Evolutionary conservation across 768 basidiomycete species (phyloP), one percentile per base, ranked within the genome.

Genomic region (Suillus lakei): DNA sequence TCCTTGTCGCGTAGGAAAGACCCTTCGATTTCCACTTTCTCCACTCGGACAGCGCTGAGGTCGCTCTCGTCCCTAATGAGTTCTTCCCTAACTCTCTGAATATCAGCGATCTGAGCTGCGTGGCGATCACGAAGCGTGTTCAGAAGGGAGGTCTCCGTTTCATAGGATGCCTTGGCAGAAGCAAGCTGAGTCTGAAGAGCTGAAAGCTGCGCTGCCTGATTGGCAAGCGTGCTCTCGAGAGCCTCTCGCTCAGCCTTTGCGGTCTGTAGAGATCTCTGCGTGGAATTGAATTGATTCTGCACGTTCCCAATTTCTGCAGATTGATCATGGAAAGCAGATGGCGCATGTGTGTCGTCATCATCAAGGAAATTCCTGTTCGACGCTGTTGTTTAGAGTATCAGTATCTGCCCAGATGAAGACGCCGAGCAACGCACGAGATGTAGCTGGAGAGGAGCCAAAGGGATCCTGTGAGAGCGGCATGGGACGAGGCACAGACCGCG

Each of bases 1-100:
- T 99, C 98, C 79, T 96, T 98, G 76, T 99, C 98, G 43, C 92
- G 85, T 66, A 99, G 76, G 64, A 96, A 85, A 2, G 86, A 79
- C 12, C 95, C 93, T 75, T 96, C 95, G 26, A 98, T 82, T 77
- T 99, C 98, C 8, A 90, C 82, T 80, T 96, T 98, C 80, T 98
- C 96, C 26, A 95, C 88, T 18, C 91, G 83, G 54, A 97, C 73
- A 9, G 91, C 96, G 68, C 93, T 95, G 46, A 99, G 83, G 68
- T 98, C 95, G 73, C 94, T 95, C 80, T 99, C 96, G 5, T 92
- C 90, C 48, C 85, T 83, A 69, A 99, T 99, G 43, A 98, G 80
- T 65, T 97, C 92, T 61, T 90, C 86, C 60, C 86, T 84, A 4
- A 87, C 76, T 74, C 88, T 91, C 71, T 89, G 85, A 34, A 98